Percentiles rank a stretch among this genome's conserved stretches.
phyloP scores from a whole-genome alignment of 1,284 basidiomycete species.

The Pseudozyma thailandica region DNA sequence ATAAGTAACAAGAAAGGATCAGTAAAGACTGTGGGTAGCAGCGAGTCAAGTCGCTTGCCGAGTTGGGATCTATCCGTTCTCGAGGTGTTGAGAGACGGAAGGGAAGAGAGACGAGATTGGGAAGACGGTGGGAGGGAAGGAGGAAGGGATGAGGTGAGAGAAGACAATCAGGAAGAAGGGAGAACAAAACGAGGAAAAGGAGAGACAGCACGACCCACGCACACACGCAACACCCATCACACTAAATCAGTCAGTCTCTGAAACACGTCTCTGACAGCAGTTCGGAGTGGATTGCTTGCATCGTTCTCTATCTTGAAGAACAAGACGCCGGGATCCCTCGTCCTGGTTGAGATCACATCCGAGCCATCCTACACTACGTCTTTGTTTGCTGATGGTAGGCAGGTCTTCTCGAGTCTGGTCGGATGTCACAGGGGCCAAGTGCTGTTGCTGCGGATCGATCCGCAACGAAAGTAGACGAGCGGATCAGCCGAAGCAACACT shows the following conservation, averaged over 20 bases:
- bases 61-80: not conserved
- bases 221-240: not conserved
- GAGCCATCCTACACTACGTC: not conserved
- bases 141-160: slow-evolving; percentile 4
- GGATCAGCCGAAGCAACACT: not conserved
- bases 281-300: slow-evolving; percentile 1
- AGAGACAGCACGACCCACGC: not conserved
- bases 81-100: slow-evolving; percentile 6
- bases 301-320: not conserved
- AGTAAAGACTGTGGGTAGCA: slow-evolving; percentile 44
- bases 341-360: not conserved
- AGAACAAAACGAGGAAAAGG: not conserved
- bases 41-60: slow-evolving; percentile 15
- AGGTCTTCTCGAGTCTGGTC: too few species aligned
- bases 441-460: slow-evolving; percentile 1
- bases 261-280: slow-evolving; percentile 2
- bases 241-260: not conserved
- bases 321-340: slow-evolving; percentile 38
- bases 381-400: too few species aligned
- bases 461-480: not conserved
- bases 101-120: not conserved
- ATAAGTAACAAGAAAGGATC: slow-evolving; percentile 5
- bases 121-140: slow-evolving; percentile 4
- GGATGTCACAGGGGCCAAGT: not conserved
- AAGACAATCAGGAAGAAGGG: not conserved